phyloP scores from a whole-genome alignment of 208 protist genomes.

The Endotrypanum monterogeii region DNA sequence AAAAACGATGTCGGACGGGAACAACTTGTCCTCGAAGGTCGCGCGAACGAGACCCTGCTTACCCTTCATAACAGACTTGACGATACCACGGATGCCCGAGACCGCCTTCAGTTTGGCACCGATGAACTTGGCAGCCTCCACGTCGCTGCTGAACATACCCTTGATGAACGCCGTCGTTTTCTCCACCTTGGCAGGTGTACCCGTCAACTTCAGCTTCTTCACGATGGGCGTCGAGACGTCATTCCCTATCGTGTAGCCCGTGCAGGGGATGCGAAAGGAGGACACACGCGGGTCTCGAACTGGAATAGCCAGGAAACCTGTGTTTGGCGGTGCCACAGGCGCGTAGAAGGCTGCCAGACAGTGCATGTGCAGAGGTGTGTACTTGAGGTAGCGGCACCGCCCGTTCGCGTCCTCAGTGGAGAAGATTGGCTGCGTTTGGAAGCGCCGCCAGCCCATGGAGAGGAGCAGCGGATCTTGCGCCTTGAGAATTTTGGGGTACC shows the following conservation, averaged over 20 bases:
- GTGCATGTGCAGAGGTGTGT: constrained; percentile 99
- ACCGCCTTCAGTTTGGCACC: constrained; percentile 98
- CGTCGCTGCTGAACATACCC: constrained; percentile 94
- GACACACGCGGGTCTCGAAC: constrained; percentile 48
- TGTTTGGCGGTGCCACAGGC: constrained; percentile 96
- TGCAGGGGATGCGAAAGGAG: constrained; percentile 95
- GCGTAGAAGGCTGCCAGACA: constrained; percentile 98
- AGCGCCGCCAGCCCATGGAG: constrained; percentile 99
- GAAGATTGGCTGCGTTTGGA: constrained; percentile 96
- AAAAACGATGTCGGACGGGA: constrained; percentile 98
- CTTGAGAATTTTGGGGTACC: constrained; percentile 98
- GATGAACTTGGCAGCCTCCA: constrained; percentile 98
- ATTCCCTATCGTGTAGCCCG: constrained; percentile 97
- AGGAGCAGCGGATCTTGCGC: constrained; percentile 98
- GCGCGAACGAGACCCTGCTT: constrained; percentile 95
- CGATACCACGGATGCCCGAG: constrained; percentile 97
- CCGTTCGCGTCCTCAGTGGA: constrained; percentile 96
- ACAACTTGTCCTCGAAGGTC: constrained; percentile 99
- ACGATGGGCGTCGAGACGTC: constrained; percentile 94
- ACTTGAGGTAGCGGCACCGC: constrained; percentile 98
- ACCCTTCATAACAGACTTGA: constrained; percentile 97
- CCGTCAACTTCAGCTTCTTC: constrained; percentile 99
- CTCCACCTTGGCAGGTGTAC: constrained; percentile 95
- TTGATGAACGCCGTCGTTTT: constrained; percentile 99
- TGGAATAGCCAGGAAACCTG: constrained; percentile 95